phyloP scores from a whole-genome alignment of 2,329 filamentous ascomycete species.

The Botryotinia globosa region DNA sequence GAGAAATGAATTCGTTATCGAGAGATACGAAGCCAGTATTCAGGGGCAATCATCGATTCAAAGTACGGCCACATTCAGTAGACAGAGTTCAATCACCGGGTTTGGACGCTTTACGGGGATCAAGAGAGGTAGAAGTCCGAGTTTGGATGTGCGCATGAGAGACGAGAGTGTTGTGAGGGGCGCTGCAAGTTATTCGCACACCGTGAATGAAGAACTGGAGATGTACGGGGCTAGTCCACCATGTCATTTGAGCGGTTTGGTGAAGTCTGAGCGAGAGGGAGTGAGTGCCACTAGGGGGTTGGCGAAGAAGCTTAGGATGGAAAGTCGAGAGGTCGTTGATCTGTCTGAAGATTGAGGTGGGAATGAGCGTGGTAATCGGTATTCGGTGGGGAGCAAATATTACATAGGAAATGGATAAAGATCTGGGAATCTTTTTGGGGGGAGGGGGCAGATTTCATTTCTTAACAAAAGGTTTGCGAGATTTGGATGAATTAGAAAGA shows the following conservation, averaged over 20 bases:
- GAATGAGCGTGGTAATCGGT: too few species aligned
- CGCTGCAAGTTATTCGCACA: background rate
- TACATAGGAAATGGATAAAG: background rate
- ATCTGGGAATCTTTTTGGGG: background rate
- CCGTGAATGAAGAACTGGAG: background rate
- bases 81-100: background rate
- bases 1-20: background rate
- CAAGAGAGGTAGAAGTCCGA: background rate
- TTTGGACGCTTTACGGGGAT: background rate
- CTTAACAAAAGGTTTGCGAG: too few species aligned
- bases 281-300: background rate
- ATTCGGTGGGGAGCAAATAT: too few species aligned
- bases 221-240: background rate
- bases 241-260: background rate
- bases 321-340: background rate
- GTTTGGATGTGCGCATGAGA: too few species aligned
- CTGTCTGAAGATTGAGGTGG: background rate
- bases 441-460: background rate
- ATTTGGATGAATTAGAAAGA: background rate
- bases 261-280: background rate
- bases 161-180: background rate
- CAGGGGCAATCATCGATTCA: too few species aligned
- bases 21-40: too few species aligned
- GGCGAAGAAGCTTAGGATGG: background rate
- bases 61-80: background rate